Base-by-base conservation (phyloP, 140 eudicot species). In the Erigeron philadelphicus region DNA sequence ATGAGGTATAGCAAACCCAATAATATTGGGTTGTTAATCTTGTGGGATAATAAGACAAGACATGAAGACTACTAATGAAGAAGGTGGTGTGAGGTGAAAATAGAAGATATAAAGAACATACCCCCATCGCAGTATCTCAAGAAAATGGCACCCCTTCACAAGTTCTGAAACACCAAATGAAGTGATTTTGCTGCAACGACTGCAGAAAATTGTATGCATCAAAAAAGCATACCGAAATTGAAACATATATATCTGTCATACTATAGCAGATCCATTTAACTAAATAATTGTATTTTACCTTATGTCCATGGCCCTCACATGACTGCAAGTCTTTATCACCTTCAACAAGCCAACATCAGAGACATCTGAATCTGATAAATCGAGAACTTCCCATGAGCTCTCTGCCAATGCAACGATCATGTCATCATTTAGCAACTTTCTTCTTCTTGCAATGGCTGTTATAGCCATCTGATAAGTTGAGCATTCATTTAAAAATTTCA, bases 91-190 rank as follows among this genome's bases (percentile, higher is more conserved):
- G 67, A 8, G 16, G 17, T 52, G 56, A 21, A 73, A 66, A 56
- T 23, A 7, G n/a, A 74, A 63, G 8, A 50, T 48, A 23, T 19
- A 73, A 15, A 48, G 75, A 62, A 61, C 76, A 1, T 84, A 92
- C 96, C 98, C 98, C 89, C 95, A 88, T 92, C 96, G 86, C 62
- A 92, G 76, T 75, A 83, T 89, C 83, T 92, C 90, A 73, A 88
- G 81, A 64, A 82, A 81, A 11, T 61, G 81, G 44, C 95, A 92
- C 56, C 40, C 75, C 78, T 78, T 83, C 70, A 88, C 80, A 66
- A 88, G 86, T 61, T 81, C 81, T 13, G 92, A 81, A 70, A 92
- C 96, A 49, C 96, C 90, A 71, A 55, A 10, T 38, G 87, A 62
- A 52, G 98, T 84, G 70, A 92, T 81, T 7, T 79, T 84, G 81